A percentile compares a stretch with the other conserved stretches of the same genome.
phyloP scores from a whole-genome alignment of 164 flowering plant genomes.

The Protea cynaroides region DNA sequence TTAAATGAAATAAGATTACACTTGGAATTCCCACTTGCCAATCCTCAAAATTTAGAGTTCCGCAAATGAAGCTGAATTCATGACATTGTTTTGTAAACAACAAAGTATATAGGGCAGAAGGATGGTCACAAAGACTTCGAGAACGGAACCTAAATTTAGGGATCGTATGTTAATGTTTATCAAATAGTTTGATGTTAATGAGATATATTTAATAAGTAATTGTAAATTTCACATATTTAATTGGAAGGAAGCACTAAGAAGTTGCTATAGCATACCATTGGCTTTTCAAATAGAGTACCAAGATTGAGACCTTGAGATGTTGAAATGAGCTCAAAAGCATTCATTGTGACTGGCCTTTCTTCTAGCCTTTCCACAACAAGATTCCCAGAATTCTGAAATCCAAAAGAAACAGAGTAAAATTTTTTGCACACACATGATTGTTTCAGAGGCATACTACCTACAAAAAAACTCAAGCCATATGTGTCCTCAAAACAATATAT shows the following conservation, averaged over 20 bases:
- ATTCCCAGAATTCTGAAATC: constrained; percentile 47
- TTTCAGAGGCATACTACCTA: not conserved
- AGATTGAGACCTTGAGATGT: constrained; percentile 97
- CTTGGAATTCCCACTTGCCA: not conserved
- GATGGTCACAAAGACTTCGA: no score
- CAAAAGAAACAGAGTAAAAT: constrained; percentile 1
- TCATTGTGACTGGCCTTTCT: constrained; percentile 73
- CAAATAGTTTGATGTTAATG: not conserved
- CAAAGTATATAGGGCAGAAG: no score
- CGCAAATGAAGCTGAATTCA: not conserved
- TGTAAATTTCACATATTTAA: not conserved
- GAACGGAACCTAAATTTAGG: no score
- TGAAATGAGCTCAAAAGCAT: constrained; percentile 95
- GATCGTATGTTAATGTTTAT: not conserved
- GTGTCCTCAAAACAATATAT: not conserved
- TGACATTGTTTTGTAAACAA: no score
- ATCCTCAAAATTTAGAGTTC: not conserved
- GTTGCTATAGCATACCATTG: constrained; percentile 44
- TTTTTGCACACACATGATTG: not conserved
- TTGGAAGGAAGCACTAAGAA: no score
- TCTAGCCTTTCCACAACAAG: constrained; percentile 89
- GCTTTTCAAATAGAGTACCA: constrained; percentile 74
- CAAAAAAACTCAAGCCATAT: not conserved
- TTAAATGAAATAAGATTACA: not conserved
- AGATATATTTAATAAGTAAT: not conserved